Base-by-base conservation (phyloP, 2,329 filamentous ascomycete species). In the Zelopaecilomyces penicillatus region DNA sequence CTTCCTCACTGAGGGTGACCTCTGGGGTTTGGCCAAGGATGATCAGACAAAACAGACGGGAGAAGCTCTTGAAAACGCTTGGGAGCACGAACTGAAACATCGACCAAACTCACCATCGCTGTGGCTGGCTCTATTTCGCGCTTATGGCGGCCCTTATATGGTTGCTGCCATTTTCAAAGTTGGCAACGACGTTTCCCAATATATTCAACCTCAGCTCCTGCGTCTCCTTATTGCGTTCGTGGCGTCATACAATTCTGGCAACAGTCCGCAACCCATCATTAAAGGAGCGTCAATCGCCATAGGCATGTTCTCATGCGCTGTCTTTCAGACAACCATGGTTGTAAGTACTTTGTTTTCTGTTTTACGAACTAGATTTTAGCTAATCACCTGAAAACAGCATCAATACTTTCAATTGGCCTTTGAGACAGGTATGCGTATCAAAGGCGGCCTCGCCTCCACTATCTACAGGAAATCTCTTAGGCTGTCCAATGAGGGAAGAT, bases 381-480 rank as follows among this genome's bases (percentile, higher is more conserved):
- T 34, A n/a, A n/a, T 19, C 5, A 3, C 19, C n/a, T 19, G 19
- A 19, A 19, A 7, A 5, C 32, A 69, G 46, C 91, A 98, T 63
- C 94, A 98, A 68, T 98, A 98, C 63, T 98, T 98, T 69, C 93
- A 97, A 65, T 77, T 88, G 39, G 79, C 90, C 4, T 98, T 98
- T 57, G 87, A 95, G 57, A 91, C 88, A 4, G 93, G 93, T 46
- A 98, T 98, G 93, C 83, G 87, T 43, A 87, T 98, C 67, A 97
- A 96, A 69, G 85, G 88, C 35, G 84, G 89, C 3, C 68, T 98
- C 50, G 91, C 87, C 5, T 85, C 91, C 2, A 80, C 89, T 46
- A 97, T 98, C 52, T 98, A 98, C 64, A 78, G 83, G 47, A 98
- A 98, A 68, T 85, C 90, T 0, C 74, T 97, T 50, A 83, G 80